These are phyloP conservation scores for Penicillium angulare DNA, from an alignment of 495 filamentous ascomycete genomes.

Conservation along the genomic window DNA sequence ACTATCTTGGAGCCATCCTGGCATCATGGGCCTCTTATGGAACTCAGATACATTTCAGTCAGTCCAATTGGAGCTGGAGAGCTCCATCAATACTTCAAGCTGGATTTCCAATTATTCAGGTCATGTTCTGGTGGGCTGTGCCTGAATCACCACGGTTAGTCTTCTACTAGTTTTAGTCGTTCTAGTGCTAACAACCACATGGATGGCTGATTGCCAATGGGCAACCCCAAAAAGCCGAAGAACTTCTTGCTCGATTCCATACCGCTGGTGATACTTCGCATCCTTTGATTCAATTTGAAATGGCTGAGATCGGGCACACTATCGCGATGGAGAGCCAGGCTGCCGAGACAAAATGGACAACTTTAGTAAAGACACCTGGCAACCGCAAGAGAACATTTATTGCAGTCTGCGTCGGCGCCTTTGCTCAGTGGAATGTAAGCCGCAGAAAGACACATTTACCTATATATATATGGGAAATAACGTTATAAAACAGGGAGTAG, in stretches of 20 bases:
- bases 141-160: slow-evolving; percentile 45
- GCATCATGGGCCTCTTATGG: slow-evolving; percentile 31
- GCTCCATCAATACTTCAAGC: slow-evolving; percentile 44
- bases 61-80: slow-evolving; percentile 45
- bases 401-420: slow-evolving; percentile 51
- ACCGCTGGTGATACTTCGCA: slow-evolving; percentile 19
- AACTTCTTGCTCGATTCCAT: slow-evolving; percentile 33
- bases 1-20: slow-evolving; percentile 55
- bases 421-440: slow-evolving; percentile 26
- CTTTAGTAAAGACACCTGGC: slow-evolving; percentile 63
- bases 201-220: slow-evolving; percentile 43
- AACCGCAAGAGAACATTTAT: slow-evolving; percentile 62
- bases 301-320: slow-evolving; percentile 25
- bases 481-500: slow-evolving; percentile 59
- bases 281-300: slow-evolving; percentile 25
- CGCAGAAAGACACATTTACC: too few species aligned
- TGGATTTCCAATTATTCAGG: slow-evolving; percentile 37
- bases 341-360: slow-evolving; percentile 34
- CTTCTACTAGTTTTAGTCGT: too few species aligned
- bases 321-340: slow-evolving; percentile 28
- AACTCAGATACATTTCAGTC: slow-evolving; percentile 24
- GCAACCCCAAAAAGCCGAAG: slow-evolving; percentile 32
- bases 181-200: too few species aligned
- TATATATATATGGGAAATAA: too few species aligned
- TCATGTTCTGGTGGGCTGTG: slow-evolving; percentile 40